Percentiles rank a stretch among this genome's conserved stretches.
phyloP scores from a whole-genome alignment of 108 stramenopile genomes.

The Cyclostephanos invisitatus region DNA sequence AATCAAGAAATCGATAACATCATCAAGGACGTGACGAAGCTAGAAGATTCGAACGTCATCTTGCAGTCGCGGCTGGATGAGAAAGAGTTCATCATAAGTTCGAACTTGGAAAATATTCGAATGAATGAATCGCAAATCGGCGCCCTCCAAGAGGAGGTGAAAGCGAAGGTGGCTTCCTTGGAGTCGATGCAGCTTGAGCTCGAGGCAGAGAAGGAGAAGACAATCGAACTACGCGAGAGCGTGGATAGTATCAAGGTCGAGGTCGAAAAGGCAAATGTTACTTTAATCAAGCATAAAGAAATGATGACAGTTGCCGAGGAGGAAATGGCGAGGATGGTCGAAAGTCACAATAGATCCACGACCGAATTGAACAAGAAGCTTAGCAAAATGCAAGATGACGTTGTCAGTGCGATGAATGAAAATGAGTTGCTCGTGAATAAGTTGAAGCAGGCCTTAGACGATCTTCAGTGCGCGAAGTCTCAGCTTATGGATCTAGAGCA shows the following conservation, averaged over 20 bases:
- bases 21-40: constrained; percentile 24
- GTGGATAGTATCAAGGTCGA: constrained; percentile 23
- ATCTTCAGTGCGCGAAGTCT: constrained; percentile 14
- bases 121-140: constrained; percentile 47
- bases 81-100: constrained; percentile 29
- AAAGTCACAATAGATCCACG: constrained; percentile 43
- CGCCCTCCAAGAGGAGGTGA: constrained; percentile 56
- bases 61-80: constrained; percentile 55
- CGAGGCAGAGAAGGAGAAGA: constrained; percentile 35
- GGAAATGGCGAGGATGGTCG: constrained; percentile 21
- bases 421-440: constrained; percentile 28
- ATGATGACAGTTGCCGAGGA: constrained; percentile 21
- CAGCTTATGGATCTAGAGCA: constrained; percentile 33
- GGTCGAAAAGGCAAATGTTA: constrained; percentile 23
- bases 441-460: constrained; percentile 34
- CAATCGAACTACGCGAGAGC: constrained; percentile 30
- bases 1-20: constrained; percentile 25
- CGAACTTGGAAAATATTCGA: constrained; percentile 42
- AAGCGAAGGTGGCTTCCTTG: constrained; percentile 39
- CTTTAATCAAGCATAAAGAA: constrained; percentile 23
- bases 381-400: constrained; percentile 37
- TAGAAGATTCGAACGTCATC: constrained; percentile 47
- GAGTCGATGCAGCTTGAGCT: constrained; percentile 40
- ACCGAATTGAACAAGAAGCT: constrained; percentile 51
- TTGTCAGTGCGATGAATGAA: constrained; percentile 16